Evolutionary conservation across 345 rosid species (phyloP), one percentile per base, ranked within the genome.

Genomic region (Moricandia arvensis): DNA sequence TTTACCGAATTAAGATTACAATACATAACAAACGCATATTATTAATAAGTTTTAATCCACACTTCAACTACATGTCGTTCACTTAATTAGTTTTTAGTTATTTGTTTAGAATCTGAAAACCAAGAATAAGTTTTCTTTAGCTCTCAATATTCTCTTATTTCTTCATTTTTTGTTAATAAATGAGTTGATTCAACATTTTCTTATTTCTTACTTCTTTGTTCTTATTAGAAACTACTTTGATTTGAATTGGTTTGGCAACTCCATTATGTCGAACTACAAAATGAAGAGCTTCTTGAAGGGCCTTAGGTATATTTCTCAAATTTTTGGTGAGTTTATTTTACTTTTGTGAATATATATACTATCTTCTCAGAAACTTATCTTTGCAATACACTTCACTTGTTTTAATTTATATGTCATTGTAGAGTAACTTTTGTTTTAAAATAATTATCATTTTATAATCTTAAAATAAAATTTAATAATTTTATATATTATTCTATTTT

Each of bases 241-340:
- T 59, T 62, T 75, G 21, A 10, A 47, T 68, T 62, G 1, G 13
- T 53, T 49, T 53, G 16, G 47, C 7, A 9, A 31, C 15, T 49
- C 59, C 11, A 74, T 33, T 63, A 84, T 81, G 85, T 80, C 90
- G 4, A 88, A 80, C 87, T 76, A 82, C 76, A 90, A 83, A 82
- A 83, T 90, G 90, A 90, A 89, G 75, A 85, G 89, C 69, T 85
- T 89, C 30, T 68, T 89, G 26, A 87, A 84, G 75, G 89, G 91
- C 75, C 80, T 90, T 6, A 79, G 90, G 80, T 88, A 83, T 81
- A 87, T 88, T 72, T 90, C 89, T 81, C 88, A 89, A 60, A 86
- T 87, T 3, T 90, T 89, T 77, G 96, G 96, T 90, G 66, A 80
- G 79, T 64, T 29, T 59, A 0, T 76, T 29, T 8, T 72, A 38